Conservation (phyloP, 2,329 filamentous ascomycete genomes). For the Pseudogymnoascus sp. region DNA sequence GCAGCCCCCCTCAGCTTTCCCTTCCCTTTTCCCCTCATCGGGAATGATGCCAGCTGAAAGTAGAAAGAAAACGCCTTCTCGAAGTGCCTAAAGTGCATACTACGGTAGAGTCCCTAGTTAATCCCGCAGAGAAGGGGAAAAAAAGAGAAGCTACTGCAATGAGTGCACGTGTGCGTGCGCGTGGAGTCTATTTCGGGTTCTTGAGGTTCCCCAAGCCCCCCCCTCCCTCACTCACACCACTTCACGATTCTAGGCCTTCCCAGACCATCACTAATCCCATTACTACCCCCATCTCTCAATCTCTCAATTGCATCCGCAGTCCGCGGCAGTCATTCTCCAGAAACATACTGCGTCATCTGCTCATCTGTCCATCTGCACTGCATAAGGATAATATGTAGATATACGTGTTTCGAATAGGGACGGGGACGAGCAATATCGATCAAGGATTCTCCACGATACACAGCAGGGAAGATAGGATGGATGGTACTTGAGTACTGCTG, state of each 20-base stretch:
- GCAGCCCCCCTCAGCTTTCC: not conserved
- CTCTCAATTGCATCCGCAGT: not conserved
- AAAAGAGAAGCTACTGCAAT: not conserved
- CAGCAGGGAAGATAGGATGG: not conserved
- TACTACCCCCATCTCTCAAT: not conserved
- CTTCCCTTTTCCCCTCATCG: not conserved
- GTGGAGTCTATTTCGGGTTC: not conserved
- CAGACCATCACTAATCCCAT: not conserved
- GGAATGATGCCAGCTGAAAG: not conserved
- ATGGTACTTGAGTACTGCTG: too few relatives aligned
- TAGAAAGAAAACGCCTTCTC: not conserved
- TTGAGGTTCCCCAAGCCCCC: not conserved
- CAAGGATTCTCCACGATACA: not conserved
- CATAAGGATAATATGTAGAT: not conserved
- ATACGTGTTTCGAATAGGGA: not conserved
- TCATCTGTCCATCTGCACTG: not conserved
- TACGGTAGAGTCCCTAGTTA: not conserved
- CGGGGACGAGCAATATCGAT: not conserved
- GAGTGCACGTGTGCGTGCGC: not conserved
- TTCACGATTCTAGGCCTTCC: not conserved
- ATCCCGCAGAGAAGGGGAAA: not conserved
- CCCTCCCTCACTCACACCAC: too few relatives aligned
- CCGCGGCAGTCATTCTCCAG: not conserved
- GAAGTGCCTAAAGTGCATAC: not conserved
- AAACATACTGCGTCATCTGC: not conserved